Evolutionary conservation across 2,329 filamentous ascomycete species (phyloP), one percentile per base, ranked within the genome.

Genomic region (Gyromitra esculenta): DNA sequence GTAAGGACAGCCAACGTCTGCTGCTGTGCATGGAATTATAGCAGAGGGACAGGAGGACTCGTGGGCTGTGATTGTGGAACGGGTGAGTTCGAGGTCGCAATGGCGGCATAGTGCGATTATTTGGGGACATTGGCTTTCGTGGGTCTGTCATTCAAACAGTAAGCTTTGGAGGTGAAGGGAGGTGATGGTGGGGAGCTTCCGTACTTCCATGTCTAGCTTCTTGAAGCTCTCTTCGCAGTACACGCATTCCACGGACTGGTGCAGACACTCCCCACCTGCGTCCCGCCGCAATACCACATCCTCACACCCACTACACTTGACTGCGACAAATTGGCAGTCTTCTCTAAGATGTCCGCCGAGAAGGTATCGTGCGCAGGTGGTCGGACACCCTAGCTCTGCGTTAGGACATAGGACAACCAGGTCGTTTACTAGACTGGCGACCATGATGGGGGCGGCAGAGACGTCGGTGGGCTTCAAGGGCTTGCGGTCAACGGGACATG

Each of bases 361-460:
- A 35, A 86, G 84, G 54, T 88, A 87, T 7, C 89, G 85, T 5
- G 86, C 84, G 60, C 88, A 83, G 8, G 86, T 83, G 50, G 85
- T 83, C 48, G 83, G 82, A 81, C 89, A 91, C 7, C 88, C 88
- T 45, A 84, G 82, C 13, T 81, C 81, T 1, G 83, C 81, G 78
- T 89, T 88, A 1, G 89, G 89, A 71, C 89, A 91, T 74, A 86
- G 85, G 63, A 90, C 89, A 35, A 85, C 82, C 9, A 91, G 84
- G 74, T 84, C 86, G 78, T 90, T 89, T 21, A 91, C 86, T 81
- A 90, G 88, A 21, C 89, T 89, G 56, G 86, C 84, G 57, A 91
- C 84, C 52, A 91, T 84, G 71, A 84, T 85, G 21, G 83, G 83
- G 1, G 83, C 83, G n/a, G 79, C 75, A 15, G 79, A 78, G 37